These are phyloP conservation scores for Gossypium laxum DNA, from an alignment of 441 rosid species.

Conservation along the genomic window DNA sequence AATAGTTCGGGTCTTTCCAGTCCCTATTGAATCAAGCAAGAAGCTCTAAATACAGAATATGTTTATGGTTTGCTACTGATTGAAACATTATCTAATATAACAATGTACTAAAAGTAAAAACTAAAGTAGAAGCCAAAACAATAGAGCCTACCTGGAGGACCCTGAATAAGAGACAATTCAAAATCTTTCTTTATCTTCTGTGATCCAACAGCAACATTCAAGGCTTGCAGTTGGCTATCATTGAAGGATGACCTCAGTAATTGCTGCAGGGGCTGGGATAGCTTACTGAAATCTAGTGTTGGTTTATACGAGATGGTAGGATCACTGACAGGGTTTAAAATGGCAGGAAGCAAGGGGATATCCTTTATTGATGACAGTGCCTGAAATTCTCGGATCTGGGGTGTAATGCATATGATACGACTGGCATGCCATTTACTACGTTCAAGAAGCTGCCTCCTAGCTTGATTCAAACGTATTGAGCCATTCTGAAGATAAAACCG, in stretches of 20 bases:
- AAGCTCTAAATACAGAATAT: conserved; percentile 3
- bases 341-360: conserved; percentile 68
- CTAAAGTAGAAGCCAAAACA: conserved; percentile 7
- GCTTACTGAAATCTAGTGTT: conserved; percentile 40
- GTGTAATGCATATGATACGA: conserved; percentile 73
- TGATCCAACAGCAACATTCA: conserved; percentile 50
- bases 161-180: conserved; percentile 89
- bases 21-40: conserved; percentile 40
- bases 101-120: conserved; percentile 7
- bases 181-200: conserved; percentile 40
- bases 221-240: conserved; percentile 82
- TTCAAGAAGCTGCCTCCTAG: conserved; percentile 80
- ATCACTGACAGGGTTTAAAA: conserved; percentile 54
- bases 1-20: conserved; percentile 95
- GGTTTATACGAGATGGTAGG: conserved; percentile 26
- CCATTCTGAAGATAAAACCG: conserved; percentile 84
- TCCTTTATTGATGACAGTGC: conserved; percentile 65
- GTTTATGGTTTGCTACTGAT: background rate
- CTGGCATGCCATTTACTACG: conserved; percentile 98
- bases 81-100: conserved; percentile 1
- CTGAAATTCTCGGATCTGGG: conserved; percentile 95
- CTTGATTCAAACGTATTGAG: conserved; percentile 71
- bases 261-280: conserved; percentile 58
- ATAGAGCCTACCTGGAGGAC: conserved; percentile 77
- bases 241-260: conserved; percentile 69